A percentile compares a stretch with the other conserved stretches of the same genome.
Evolutionary conservation across 139 green algal genomes (phyloP).

Genomic region (Edaphochlamys debaryana): DNA sequence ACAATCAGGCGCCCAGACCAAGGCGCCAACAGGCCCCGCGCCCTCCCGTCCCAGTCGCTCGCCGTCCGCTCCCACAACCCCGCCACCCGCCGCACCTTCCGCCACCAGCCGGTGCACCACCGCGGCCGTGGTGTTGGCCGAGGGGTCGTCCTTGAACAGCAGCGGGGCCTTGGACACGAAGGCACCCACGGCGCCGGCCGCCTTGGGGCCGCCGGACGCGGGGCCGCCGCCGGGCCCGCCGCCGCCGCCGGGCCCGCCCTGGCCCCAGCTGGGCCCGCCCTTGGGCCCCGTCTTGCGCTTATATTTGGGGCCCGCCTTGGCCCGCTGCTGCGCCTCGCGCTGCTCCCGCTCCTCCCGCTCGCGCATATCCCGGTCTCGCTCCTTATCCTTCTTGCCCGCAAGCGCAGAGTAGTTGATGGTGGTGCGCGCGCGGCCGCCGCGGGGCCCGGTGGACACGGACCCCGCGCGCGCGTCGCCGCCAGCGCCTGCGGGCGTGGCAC

Average conservation of each 20-base stretch:
- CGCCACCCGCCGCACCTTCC: conserved; percentile 25
- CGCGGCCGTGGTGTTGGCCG: background rate
- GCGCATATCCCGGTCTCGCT: conserved; percentile 17
- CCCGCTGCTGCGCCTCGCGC: background rate
- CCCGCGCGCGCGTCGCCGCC: background rate
- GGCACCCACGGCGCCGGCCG: background rate
- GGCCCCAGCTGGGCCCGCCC: conserved; percentile 9
- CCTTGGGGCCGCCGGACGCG: background rate
- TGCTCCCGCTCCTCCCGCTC: conserved; percentile 12
- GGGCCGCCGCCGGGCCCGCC: background rate
- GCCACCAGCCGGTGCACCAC: conserved; percentile 9
- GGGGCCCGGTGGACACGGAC: background rate
- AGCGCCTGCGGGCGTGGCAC: background rate
- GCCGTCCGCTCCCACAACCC: no score
- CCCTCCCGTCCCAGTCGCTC: no score
- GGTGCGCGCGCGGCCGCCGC: conserved; percentile 15
- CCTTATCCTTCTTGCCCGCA: conserved; percentile 41
- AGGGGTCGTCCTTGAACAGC: conserved; percentile 33
- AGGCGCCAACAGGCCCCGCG: no score
- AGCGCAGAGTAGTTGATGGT: conserved; percentile 57
- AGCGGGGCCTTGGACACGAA: conserved; percentile 11
- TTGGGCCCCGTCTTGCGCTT: conserved; percentile 30
- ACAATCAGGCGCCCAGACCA: background rate
- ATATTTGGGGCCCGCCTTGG: background rate
- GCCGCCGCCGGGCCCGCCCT: background rate